Percentiles rank a stretch among this genome's conserved stretches.
Conservation (phyloP, 1,139 yeast genomes). For the Entelexis sorbosivorans region DNA sequence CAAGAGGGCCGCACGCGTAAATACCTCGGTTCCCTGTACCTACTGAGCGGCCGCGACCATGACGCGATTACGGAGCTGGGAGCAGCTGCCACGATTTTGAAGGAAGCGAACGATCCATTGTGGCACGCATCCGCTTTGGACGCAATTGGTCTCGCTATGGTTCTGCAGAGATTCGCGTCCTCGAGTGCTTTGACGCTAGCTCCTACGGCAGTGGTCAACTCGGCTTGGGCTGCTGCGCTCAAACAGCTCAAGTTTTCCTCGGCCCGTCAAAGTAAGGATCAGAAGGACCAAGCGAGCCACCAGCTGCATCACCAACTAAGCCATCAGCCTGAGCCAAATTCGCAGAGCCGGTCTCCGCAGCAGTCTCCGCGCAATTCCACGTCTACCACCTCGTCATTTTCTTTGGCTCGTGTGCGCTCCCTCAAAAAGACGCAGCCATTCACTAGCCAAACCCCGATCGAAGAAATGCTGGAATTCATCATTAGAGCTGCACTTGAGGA, state of each 20-base stretch:
- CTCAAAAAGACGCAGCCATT: constrained; percentile 13
- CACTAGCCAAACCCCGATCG: constrained; percentile 18
- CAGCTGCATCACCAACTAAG: neutral
- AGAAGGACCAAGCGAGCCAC: neutral
- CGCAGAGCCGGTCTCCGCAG: neutral
- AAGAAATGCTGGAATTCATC: constrained; percentile 14
- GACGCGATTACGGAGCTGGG: constrained; percentile 63
- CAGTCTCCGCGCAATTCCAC: constrained; percentile 3
- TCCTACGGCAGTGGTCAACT: constrained; percentile 19
- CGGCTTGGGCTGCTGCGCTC: constrained; percentile 23
- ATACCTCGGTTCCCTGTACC: constrained; percentile 60
- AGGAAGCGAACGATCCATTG: constrained; percentile 57
- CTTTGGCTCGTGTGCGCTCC: constrained; percentile 6
- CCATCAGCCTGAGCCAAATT: neutral
- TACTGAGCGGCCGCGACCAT: constrained; percentile 65
- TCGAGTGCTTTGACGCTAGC: neutral
- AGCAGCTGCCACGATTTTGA: constrained; percentile 55
- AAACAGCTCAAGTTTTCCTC: constrained; percentile 7
- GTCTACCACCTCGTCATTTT: constrained; percentile 8
- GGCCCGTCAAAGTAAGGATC: neutral
- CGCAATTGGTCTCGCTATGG: constrained; percentile 57
- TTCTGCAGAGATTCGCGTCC: constrained; percentile 43
- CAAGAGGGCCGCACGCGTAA: constrained; percentile 66
- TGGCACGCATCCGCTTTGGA: constrained; percentile 88
- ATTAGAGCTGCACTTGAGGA: constrained; percentile 41